Conservation (phyloP, 805 yeast species). For the Wickerhamomyces queroliae region DNA sequence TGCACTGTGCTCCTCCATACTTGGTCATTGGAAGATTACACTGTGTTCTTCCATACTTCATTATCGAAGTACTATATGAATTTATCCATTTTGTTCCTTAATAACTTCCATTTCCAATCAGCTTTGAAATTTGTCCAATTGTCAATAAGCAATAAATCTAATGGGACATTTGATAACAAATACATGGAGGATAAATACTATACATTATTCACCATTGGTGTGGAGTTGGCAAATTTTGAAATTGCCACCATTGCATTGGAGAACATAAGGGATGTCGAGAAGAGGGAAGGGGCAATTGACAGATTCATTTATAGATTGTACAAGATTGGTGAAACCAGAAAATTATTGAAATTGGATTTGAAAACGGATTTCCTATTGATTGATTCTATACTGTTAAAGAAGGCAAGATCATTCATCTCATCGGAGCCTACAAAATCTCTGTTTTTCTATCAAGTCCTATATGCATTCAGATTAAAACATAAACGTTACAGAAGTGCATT, state of each 20-base stretch:
- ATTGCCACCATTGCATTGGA: conserved; percentile 29
- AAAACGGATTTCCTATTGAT: conserved; percentile 36
- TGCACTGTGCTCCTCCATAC: conserved; percentile 22
- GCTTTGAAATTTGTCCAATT: conserved; percentile 31
- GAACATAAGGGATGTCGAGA: conserved; percentile 12
- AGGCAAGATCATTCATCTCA: conserved; percentile 18
- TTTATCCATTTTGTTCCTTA: conserved; percentile 30
- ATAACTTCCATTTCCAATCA: conserved; percentile 21
- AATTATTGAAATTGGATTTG: conserved; percentile 37
- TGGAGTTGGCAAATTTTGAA: conserved; percentile 25
- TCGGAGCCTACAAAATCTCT: conserved; percentile 27
- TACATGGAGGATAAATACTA: conserved; percentile 16
- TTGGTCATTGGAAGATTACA: conserved; percentile 24
- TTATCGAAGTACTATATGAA: conserved; percentile 32
- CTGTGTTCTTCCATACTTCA: conserved; percentile 23
- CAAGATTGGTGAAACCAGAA: conserved; percentile 32
- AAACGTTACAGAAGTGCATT: conserved; percentile 46
- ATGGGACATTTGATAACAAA: conserved; percentile 17
- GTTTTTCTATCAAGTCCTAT: conserved; percentile 43
- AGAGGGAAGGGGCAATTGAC: conserved; percentile 20
- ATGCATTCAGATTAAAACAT: conserved; percentile 42
- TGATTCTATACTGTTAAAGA: conserved; percentile 32
- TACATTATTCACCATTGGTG: conserved; percentile 21
- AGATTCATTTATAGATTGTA: conserved; percentile 33
- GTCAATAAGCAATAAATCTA: conserved; percentile 15